Percentiles rank a stretch among this genome's conserved stretches.
phyloP scores from a whole-genome alignment of 192 early-diverging fungal genomes.

The Borealophlyctis nickersoniae region DNA sequence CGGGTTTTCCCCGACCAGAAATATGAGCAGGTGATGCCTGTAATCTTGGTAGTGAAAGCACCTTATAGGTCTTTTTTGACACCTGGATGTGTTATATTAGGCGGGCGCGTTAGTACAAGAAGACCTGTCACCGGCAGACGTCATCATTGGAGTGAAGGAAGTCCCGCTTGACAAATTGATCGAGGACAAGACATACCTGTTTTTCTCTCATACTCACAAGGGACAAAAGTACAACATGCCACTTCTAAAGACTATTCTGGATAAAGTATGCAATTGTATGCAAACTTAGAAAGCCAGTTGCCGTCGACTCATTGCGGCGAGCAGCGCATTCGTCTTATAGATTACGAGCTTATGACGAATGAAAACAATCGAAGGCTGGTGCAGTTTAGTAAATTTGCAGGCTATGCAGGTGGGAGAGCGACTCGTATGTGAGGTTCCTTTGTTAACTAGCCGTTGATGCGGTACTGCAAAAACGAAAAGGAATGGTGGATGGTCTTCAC shows the following conservation, averaged over 20 bases:
- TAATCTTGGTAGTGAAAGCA: not conserved
- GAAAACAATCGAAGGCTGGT: conserved; percentile 73
- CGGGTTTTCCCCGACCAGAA: conserved; percentile 85
- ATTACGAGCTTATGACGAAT: conserved; percentile 93
- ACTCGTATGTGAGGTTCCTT: conserved; percentile 28
- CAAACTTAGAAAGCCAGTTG: too few species aligned
- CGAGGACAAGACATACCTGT: conserved; percentile 85
- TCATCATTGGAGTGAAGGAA: conserved; percentile 97
- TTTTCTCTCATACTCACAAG: conserved; percentile 98
- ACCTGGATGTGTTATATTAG: conserved; percentile 22
- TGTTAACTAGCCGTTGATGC: not conserved
- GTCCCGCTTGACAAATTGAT: conserved; percentile 80
- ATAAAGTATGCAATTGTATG: conserved; percentile 80
- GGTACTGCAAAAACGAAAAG: too few species aligned
- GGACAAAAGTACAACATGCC: conserved; percentile 94
- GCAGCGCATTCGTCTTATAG: conserved; percentile 79
- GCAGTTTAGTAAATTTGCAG: conserved; percentile 89
- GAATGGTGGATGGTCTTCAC: conserved; percentile 88
- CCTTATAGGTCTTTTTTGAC: not conserved
- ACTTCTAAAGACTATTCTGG: conserved; percentile 79
- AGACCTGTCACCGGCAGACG: conserved; percentile 83
- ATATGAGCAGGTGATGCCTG: conserved; percentile 61
- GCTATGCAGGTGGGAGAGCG: too few species aligned
- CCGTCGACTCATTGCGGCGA: too few species aligned
- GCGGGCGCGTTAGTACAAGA: conserved; percentile 83